A percentile compares a stretch with the other conserved stretches of the same genome.
Conservation (phyloP, 768 basidiomycete species). For the Boletus fagicola region DNA sequence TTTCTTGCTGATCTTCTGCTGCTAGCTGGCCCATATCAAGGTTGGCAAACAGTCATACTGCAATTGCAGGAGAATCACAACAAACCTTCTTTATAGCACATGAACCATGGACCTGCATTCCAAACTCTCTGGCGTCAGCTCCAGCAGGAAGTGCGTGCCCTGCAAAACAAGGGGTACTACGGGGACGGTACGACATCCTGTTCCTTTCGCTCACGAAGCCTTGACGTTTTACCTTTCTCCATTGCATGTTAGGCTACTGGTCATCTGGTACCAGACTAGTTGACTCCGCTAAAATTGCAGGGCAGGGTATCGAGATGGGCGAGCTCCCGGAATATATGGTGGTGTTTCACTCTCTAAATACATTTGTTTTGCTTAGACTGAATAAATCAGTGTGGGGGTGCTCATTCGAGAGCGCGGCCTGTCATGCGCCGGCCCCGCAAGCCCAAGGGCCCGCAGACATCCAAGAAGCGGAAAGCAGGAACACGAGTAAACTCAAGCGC, state of each 20-base stretch:
- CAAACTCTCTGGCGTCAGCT: constrained; percentile 73
- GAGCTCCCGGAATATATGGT: constrained; percentile 82
- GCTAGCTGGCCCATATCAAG: constrained; percentile 79
- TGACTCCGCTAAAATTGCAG: constrained; percentile 57
- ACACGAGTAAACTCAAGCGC: constrained; percentile 58
- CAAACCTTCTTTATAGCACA: constrained; percentile 48
- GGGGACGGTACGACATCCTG: constrained; percentile 60
- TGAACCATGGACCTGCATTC: constrained; percentile 77
- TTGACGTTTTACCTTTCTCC: constrained; percentile 7
- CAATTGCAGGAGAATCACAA: neutral
- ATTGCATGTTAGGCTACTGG: constrained; percentile 63
- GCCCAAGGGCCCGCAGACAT: constrained; percentile 59
- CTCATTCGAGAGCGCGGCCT: constrained; percentile 63
- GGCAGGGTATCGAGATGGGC: constrained; percentile 49
- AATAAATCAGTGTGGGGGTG: constrained; percentile 67
- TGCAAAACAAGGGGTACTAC: constrained; percentile 77
- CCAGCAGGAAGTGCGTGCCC: constrained; percentile 57
- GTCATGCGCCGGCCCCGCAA: constrained; percentile 43
- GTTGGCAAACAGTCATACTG: constrained; percentile 34
- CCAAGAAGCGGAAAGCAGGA: constrained; percentile 71
- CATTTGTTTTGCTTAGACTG: neutral
- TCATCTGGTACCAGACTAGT: constrained; percentile 70
- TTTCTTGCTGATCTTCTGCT: constrained; percentile 5
- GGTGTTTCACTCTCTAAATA: neutral
- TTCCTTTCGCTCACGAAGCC: neutral